Conservation (phyloP, 495 filamentous ascomycete genomes). For the Penicillium salamii region DNA sequence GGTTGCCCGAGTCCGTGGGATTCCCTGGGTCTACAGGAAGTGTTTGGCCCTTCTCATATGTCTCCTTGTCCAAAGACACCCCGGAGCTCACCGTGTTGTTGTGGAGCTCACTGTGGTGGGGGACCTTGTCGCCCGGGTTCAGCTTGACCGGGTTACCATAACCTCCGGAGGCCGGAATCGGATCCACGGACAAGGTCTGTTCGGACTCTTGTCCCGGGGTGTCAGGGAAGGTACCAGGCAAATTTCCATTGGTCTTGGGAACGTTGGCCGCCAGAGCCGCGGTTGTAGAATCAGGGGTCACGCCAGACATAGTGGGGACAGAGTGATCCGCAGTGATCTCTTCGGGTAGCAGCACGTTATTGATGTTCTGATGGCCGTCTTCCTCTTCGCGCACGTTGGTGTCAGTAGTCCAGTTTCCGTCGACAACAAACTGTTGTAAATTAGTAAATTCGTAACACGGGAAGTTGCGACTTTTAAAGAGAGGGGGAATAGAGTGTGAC, state of each 20-base stretch:
- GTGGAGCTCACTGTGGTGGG: constrained; percentile 52
- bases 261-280: constrained; percentile 65
- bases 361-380: constrained; percentile 74
- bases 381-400: constrained; percentile 72
- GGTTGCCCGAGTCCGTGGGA: constrained; percentile 7
- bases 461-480: constrained; percentile 10
- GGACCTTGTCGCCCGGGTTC: constrained; percentile 76
- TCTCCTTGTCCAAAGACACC: constrained; percentile 76
- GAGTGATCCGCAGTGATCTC: constrained; percentile 46
- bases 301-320: constrained; percentile 61
- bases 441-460: constrained; percentile 1
- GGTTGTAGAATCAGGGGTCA: constrained; percentile 71
- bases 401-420: constrained; percentile 82
- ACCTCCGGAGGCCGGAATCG: constrained; percentile 69
- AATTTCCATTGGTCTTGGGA: constrained; percentile 48
- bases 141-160: constrained; percentile 78
- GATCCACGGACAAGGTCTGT: constrained; percentile 59
- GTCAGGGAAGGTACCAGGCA: constrained; percentile 79
- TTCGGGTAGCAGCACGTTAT: constrained; percentile 81
- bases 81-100: constrained; percentile 48
- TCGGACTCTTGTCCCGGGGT: constrained; percentile 63
- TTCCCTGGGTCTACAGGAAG: constrained; percentile 28
- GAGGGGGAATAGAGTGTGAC: constrained; percentile 19
- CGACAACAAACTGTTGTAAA: constrained; percentile 76
- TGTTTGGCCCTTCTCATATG: constrained; percentile 73